phyloP scores from a whole-genome alignment of 805 yeast species.

The Lachancea kluyveri region DNA sequence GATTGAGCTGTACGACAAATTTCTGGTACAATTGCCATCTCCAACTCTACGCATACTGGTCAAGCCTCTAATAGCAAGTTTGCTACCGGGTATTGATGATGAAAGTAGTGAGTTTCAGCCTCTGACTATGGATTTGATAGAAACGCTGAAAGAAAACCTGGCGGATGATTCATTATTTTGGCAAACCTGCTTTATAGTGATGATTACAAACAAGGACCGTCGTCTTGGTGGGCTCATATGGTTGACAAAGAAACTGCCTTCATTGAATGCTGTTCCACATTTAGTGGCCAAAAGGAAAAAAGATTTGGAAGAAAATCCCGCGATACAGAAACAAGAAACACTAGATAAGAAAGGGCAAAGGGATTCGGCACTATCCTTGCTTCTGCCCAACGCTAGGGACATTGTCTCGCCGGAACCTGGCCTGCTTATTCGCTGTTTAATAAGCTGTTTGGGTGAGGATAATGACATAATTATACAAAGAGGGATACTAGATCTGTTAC shows the following conservation, averaged over 20 bases:
- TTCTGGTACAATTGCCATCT: constrained; percentile 48
- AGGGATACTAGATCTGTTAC: constrained; percentile 79
- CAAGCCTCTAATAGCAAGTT: constrained; percentile 64
- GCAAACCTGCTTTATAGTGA: constrained; percentile 70
- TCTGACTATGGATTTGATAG: constrained; percentile 54
- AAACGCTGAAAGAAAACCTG: constrained; percentile 48
- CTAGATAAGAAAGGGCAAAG: constrained; percentile 24
- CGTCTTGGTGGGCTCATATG: constrained; percentile 80
- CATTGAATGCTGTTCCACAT: constrained; percentile 38
- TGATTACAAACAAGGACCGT: constrained; percentile 74
- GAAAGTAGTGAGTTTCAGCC: constrained; percentile 79
- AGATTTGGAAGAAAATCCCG: constrained; percentile 5
- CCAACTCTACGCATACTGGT: constrained; percentile 46
- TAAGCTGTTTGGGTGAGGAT: constrained; percentile 59
- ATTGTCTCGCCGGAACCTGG: constrained; percentile 77
- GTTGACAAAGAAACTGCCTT: constrained; percentile 57
- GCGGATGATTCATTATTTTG: constrained; percentile 74
- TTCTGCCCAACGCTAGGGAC: constrained; percentile 48
- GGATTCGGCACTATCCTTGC: constrained; percentile 28
- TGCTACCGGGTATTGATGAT: constrained; percentile 87
- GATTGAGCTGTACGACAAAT: constrained; percentile 52
- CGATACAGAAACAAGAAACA: constrained; percentile 2
- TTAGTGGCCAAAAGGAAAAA: constrained; percentile 14
- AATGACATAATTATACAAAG: constrained; percentile 70
- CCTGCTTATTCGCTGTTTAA: constrained; percentile 64